Conservation (phyloP, 2,329 filamentous ascomycete species). For the Diaporthe eres region DNA sequence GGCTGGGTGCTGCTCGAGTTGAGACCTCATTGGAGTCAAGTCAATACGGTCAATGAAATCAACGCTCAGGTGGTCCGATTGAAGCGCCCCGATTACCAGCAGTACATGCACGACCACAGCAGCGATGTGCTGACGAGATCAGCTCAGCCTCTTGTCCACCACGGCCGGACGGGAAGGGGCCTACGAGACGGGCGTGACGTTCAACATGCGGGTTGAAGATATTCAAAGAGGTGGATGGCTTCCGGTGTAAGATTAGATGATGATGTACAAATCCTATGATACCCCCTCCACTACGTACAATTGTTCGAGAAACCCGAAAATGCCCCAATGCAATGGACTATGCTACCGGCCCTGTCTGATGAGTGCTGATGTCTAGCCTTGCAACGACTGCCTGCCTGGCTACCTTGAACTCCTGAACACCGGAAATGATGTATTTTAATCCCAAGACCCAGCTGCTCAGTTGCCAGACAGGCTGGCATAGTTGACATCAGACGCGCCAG, state of each 20-base stretch:
- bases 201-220: not conserved
- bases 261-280: slow-evolving; percentile 48
- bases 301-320: not conserved
- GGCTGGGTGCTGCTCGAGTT: slow-evolving; percentile 43
- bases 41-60: not conserved
- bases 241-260: slow-evolving; percentile 38
- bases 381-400: not conserved
- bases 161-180: no score
- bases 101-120: not conserved
- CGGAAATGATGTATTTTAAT: slow-evolving; percentile 34
- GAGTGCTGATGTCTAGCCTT: slow-evolving; percentile 12
- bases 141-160: not conserved
- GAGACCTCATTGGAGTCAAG: not conserved
- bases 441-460: slow-evolving; percentile 34
- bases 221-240: not conserved
- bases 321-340: slow-evolving; percentile 18
- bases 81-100: not conserved
- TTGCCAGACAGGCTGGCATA: slow-evolving; percentile 88
- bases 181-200: not conserved
- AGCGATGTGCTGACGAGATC: not conserved
- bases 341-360: slow-evolving; percentile 18
- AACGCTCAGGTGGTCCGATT: no score
- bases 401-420: slow-evolving; percentile 50
- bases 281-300: slow-evolving; percentile 46
- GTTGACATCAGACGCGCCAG: slow-evolving; percentile 81